Conservation (phyloP, 768 basidiomycete genomes). For the Calocybe gangraenosa region DNA sequence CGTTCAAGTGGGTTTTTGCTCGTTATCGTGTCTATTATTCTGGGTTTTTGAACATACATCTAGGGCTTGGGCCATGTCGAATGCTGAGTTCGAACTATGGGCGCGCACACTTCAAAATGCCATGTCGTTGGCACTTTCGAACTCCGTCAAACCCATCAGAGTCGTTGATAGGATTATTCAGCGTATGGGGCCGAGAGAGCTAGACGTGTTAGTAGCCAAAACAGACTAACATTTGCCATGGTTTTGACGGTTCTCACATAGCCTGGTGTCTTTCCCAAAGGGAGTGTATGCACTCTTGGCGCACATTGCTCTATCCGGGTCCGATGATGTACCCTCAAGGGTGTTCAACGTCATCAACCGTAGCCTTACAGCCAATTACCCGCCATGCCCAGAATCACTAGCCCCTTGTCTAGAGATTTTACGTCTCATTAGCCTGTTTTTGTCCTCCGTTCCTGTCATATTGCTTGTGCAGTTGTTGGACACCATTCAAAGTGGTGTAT, state of each 20-base stretch:
- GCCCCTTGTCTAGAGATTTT: constrained; percentile 33
- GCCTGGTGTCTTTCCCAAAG: constrained; percentile 20
- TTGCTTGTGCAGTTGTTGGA: constrained; percentile 32
- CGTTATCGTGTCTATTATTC: background rate
- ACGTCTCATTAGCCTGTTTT: constrained; percentile 25
- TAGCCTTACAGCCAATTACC: constrained; percentile 31
- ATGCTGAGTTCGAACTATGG: constrained; percentile 41
- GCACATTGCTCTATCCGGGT: constrained; percentile 17
- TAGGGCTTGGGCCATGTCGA: constrained; percentile 44
- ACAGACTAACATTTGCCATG: background rate
- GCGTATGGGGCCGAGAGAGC: constrained; percentile 19
- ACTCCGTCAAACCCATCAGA: constrained; percentile 12
- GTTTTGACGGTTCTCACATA: constrained; percentile 4
- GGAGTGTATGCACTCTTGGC: constrained; percentile 20
- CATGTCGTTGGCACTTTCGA: constrained; percentile 19
- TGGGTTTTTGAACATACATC: constrained; percentile 1
- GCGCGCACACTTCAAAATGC: constrained; percentile 28
- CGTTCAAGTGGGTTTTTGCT: constrained; percentile 36
- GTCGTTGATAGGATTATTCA: constrained; percentile 28
- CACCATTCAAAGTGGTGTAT: constrained; percentile 33
- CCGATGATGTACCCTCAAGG: constrained; percentile 14
- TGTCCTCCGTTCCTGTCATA: constrained; percentile 22
- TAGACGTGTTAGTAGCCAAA: constrained; percentile 4
- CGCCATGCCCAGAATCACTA: constrained; percentile 23
- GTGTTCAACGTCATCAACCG: constrained; percentile 26